Evolutionary conservation across 179 eudicot species (phyloP).

Genomic region (Beta lomatogona): DNA sequence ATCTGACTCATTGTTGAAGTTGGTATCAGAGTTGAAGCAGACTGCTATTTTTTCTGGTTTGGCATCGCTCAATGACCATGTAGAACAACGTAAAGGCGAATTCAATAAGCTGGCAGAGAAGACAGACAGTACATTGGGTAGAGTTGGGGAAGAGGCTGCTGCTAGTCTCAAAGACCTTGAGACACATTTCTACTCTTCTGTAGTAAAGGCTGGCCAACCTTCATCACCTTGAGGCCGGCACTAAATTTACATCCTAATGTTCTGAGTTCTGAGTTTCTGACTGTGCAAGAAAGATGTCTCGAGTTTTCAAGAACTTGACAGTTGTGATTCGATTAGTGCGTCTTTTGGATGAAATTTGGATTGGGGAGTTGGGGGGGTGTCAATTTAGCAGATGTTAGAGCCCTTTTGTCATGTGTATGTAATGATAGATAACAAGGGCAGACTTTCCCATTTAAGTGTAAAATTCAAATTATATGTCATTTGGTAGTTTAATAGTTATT

Average conservation of each 20-base stretch:
- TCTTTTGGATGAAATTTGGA: background rate
- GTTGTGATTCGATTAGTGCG: background rate
- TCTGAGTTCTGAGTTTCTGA: background rate
- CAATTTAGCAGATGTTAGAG: constrained; percentile 5
- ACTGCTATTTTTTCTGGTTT: constrained; percentile 89
- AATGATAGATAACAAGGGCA: background rate
- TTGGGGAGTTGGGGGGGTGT: background rate
- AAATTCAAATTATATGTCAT: background rate
- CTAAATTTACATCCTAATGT: background rate
- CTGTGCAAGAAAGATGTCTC: background rate
- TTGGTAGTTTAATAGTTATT: background rate
- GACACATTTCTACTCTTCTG: constrained; percentile 76
- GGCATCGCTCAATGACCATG: constrained; percentile 87
- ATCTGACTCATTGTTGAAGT: constrained; percentile 74
- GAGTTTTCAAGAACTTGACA: background rate
- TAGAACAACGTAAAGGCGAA: constrained; percentile 66
- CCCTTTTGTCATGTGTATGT: background rate
- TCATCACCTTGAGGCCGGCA: constrained; percentile 10
- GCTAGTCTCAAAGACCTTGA: constrained; percentile 86
- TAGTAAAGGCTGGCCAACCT: constrained; percentile 41
- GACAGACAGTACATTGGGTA: constrained; percentile 56
- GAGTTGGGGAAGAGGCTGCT: constrained; percentile 87
- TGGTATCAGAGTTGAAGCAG: constrained; percentile 91
- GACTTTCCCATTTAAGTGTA: background rate
- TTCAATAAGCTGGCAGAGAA: constrained; percentile 62